These are phyloP conservation scores for Naegleria lovaniensis DNA, from an alignment of 208 protist genomes.

Conservation along the genomic window DNA sequence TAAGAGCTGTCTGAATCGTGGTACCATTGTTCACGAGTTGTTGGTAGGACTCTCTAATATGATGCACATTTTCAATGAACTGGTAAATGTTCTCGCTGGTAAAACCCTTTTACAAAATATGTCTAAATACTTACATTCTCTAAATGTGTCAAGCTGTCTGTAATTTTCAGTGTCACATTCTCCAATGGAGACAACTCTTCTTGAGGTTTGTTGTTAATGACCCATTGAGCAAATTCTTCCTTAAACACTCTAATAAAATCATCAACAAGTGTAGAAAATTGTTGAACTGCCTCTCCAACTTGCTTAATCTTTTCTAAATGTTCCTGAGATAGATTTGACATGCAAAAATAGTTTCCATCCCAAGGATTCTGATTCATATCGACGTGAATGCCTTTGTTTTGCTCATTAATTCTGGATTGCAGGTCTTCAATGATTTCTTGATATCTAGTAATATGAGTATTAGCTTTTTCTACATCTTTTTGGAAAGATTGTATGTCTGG, in stretches of 20 bases:
- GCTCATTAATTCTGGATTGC: neutral
- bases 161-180: neutral
- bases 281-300: neutral
- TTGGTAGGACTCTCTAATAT: neutral
- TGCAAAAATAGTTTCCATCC: neutral
- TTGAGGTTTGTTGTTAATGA: neutral
- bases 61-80: neutral
- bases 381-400: neutral
- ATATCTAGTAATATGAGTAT: neutral
- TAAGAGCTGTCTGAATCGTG: neutral
- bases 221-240: neutral
- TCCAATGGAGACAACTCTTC: neutral
- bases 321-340: neutral
- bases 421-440: neutral
- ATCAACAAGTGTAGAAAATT: neutral
- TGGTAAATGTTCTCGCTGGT: neutral
- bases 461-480: neutral
- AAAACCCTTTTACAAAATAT: too few relatives aligned
- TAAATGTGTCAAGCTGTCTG: neutral
- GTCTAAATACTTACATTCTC: neutral
- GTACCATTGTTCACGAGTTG: neutral
- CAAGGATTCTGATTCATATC: neutral
- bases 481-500: neutral
- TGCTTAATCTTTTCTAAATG: neutral
- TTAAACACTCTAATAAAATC: neutral